Percentiles rank a stretch among this genome's conserved stretches.
Evolutionary conservation across 2,329 filamentous ascomycete species (phyloP).

Genomic region (Trichophyton equinum): DNA sequence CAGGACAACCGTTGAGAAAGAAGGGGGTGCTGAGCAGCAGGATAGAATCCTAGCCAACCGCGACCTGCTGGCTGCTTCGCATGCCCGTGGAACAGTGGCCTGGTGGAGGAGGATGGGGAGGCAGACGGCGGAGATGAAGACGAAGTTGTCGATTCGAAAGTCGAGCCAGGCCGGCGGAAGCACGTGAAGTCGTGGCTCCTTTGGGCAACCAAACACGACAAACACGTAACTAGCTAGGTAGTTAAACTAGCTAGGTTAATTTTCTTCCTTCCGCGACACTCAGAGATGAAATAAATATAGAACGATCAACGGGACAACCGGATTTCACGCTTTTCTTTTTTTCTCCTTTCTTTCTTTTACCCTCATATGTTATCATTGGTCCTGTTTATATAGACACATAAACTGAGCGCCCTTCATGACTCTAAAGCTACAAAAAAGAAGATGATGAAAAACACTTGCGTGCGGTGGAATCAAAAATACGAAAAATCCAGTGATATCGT

Average conservation of each 20-base stretch:
- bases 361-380: background rate
- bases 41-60: background rate
- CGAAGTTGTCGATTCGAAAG: background rate
- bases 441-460: background rate
- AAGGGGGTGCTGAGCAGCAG: background rate
- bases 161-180: background rate
- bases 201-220: background rate
- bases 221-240: background rate
- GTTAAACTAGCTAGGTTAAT: background rate
- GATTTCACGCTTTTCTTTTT: background rate
- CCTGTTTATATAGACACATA: background rate
- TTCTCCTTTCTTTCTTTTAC: background rate
- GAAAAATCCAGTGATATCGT: background rate
- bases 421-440: background rate
- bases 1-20: background rate
- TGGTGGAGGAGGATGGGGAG: background rate
- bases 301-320: background rate
- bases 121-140: background rate
- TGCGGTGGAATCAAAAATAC: background rate
- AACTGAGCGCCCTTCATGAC: background rate
- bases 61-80: background rate
- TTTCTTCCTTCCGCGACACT: background rate
- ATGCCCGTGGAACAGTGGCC: background rate
- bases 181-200: constrained; percentile 1
- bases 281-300: background rate